These are phyloP conservation scores for Aspergillus chevalieri DNA, from an alignment of 2,329 filamentous ascomycete species.

Conservation along the genomic window DNA sequence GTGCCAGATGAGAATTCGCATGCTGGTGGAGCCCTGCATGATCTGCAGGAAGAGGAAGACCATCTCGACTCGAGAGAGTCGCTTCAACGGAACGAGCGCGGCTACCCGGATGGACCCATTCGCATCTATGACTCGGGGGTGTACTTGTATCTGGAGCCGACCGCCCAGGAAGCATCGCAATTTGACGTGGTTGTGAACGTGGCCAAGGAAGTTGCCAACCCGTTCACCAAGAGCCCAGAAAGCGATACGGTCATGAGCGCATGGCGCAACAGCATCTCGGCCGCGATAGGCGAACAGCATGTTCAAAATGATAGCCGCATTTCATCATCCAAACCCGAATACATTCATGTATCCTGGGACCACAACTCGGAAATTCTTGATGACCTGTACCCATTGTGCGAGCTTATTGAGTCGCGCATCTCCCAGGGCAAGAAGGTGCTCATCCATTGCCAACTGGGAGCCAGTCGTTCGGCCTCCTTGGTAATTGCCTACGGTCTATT, in stretches of 20 bases:
- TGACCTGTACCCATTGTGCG: slow-evolving; percentile 54
- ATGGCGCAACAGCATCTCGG: slow-evolving; percentile 45
- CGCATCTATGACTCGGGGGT: slow-evolving; percentile 58
- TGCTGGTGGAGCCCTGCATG: slow-evolving; percentile 32
- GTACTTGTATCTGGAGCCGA: slow-evolving; percentile 59
- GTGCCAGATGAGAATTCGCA: slow-evolving; percentile 21
- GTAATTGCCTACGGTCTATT: slow-evolving; percentile 61
- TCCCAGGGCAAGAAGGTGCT: slow-evolving; percentile 54
- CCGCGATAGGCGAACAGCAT: slow-evolving; percentile 31
- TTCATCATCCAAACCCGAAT: slow-evolving; percentile 48
- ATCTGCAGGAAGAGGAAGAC: slow-evolving; percentile 48
- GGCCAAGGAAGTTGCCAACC: slow-evolving; percentile 59
- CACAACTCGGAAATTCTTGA: slow-evolving; percentile 63
- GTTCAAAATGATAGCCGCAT: slow-evolving; percentile 31
- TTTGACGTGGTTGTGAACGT: slow-evolving; percentile 62
- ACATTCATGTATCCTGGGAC: slow-evolving; percentile 61
- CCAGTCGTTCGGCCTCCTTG: slow-evolving; percentile 59
- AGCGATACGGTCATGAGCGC: slow-evolving; percentile 38
- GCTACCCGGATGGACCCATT: slow-evolving; percentile 59
- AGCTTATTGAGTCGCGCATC: slow-evolving; percentile 56
- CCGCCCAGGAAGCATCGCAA: slow-evolving; percentile 51
- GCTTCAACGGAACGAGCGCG: slow-evolving; percentile 55
- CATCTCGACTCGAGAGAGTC: slow-evolving; percentile 48
- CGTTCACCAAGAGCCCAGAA: slow-evolving; percentile 39
- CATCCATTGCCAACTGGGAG: slow-evolving; percentile 60